A percentile compares a stretch with the other conserved stretches of the same genome.
phyloP scores from a whole-genome alignment of 2,329 filamentous ascomycete genomes.

The Aspergillus persii region DNA sequence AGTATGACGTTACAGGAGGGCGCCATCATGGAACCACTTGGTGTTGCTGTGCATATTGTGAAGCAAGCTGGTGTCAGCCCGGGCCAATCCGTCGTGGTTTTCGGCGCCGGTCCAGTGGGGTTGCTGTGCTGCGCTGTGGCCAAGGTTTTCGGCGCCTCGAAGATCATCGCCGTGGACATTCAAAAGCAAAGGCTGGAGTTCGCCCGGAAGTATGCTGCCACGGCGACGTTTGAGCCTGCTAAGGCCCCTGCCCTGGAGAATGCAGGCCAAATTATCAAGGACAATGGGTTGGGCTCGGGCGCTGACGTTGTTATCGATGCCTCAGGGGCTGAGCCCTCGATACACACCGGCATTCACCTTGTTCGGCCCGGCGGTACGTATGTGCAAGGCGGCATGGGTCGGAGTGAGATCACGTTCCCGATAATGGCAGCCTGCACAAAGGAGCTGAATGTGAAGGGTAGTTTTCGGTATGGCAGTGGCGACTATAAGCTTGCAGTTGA shows the following conservation, averaged over 20 bases:
- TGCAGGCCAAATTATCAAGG: conserved; percentile 63
- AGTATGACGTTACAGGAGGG: conserved; percentile 78
- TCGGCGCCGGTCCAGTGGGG: conserved; percentile 84
- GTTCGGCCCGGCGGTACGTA: conserved; percentile 71
- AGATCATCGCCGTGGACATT: conserved; percentile 85
- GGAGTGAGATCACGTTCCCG: conserved; percentile 81
- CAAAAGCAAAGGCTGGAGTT: conserved; percentile 76
- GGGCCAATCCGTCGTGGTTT: conserved; percentile 75
- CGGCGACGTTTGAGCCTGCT: conserved; percentile 57
- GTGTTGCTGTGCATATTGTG: conserved; percentile 81
- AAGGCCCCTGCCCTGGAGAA: conserved; percentile 67
- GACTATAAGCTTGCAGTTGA: conserved; percentile 84
- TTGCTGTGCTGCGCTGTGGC: conserved; percentile 85
- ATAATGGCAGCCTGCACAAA: conserved; percentile 88
- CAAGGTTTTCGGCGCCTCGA: conserved; percentile 77
- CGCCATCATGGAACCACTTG: conserved; percentile 83
- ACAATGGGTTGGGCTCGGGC: conserved; percentile 62
- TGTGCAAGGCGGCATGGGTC: conserved; percentile 89
- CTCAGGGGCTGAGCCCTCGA: conserved; percentile 72
- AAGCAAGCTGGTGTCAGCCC: conserved; percentile 70
- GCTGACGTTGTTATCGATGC: conserved; percentile 80
- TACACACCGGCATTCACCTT: conserved; percentile 70
- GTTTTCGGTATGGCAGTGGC: conserved; percentile 83
- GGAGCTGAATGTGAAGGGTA: conserved; percentile 82
- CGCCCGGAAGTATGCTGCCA: conserved; percentile 65